Evolutionary conservation across 2,329 filamentous ascomycete genomes (phyloP), one percentile per base, ranked within the genome.

Genomic region (Coniochaeta prunicola): DNA sequence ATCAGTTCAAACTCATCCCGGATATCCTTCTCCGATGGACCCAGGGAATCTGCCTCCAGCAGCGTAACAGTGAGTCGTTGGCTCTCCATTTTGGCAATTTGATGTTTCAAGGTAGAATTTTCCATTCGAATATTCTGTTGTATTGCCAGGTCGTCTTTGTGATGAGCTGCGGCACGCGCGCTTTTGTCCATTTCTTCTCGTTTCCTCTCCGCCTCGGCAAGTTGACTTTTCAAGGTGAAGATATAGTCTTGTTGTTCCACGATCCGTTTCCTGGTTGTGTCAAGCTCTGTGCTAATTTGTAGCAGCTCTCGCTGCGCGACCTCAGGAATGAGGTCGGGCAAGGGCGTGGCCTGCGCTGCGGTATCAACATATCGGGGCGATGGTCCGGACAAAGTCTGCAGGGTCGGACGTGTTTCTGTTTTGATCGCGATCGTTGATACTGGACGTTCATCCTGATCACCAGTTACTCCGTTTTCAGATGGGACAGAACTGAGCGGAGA

Each of bases 151-250:
- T 60, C 50, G 38, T 58, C 17, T 13, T 26, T 30, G 30, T 40
- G 56, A 15, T 57, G 50, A n/a, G 26, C 48, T 48, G 59, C 56
- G 7, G 53, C 53, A 13, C 30, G 53, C 13, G 53, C 40, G 42
- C 56, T 60, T 24, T 50, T 33, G 13, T 36, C 15, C 3, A 58
- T 38, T 28, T 58, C 8, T 31, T 40, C 50, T 38, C 40, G 45
- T 50, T 60, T 56, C 19, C 19, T 54, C 50, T 56, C 56, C 15
- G 50, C 50, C 30, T 36, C n/a, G 17, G 36, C 38, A 4, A 60
- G 56, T 6, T 50, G 59, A 50, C 56, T 60, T 13, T 48, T 42
- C 10, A 60, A 50, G 30, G 59, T 50, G 50, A 60, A 58, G 31
- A 60, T 55, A 28, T 60, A 40, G 48, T 42, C n/a, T 42, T 42